Evolutionary conservation across 73 alveolate genomes (phyloP), one percentile per base, ranked within the genome.

Genomic region (Halteria grandinella): DNA sequence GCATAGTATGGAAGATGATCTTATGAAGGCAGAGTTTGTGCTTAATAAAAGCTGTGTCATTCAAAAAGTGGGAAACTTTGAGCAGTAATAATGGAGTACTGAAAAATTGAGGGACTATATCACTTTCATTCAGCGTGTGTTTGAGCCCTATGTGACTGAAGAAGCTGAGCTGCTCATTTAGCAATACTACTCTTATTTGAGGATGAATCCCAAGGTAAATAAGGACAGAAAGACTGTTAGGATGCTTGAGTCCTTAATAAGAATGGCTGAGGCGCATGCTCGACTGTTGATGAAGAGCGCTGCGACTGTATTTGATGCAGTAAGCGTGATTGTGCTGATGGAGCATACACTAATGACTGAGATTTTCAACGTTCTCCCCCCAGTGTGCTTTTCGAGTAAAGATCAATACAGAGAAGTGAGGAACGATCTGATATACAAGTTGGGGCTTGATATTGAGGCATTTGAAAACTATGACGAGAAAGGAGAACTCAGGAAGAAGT

Each of bases 231-330:
- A 80, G 48, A 80, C 96, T 21, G 88, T 89, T 10, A 77, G 98
- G 63, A 71, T 77, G 71, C 55, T 92, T 23, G 98, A 92, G 66
- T 32, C 87, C 14, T 34, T 92, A 32, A 80, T 92, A 1, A 85
- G 98, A 69, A 79, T 92, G 55, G 49, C 90, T n/a, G 84, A 92
- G 76, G 98, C 98, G 25, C 98, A 92, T 89, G 94, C 96, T 1
- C 48, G 95, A 45, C 58, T 92, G 11, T 69, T 88, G 73, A 83
- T 75, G 33, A 89, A 88, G 63, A 40, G 63, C 54, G 77, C 70
- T 43, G 89, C 91, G 11, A 74, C 83, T 20, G 50, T 49, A 17
- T 89, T 88, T 69, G 98, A 92, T 75, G 90, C 93, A 8, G 64
- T 89, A 2, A 29, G 85, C 29, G 94, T 89, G 15, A 78, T 92